These are phyloP conservation scores for Capronia americana DNA, from an alignment of 2,329 filamentous ascomycete genomes.

Conservation along the genomic window DNA sequence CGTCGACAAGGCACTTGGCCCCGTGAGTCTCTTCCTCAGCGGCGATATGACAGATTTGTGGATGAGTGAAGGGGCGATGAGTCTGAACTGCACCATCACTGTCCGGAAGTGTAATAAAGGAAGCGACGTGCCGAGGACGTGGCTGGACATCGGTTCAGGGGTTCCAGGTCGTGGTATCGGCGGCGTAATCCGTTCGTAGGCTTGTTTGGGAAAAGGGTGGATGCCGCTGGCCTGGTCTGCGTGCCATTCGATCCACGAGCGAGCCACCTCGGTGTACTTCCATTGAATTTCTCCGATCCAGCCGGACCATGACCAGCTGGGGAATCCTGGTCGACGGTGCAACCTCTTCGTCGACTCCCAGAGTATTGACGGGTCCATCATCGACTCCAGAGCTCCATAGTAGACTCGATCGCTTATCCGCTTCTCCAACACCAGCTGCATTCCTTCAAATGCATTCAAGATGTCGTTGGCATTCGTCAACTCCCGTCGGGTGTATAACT, in stretches of 20 bases:
- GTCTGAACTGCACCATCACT: constrained; percentile 33
- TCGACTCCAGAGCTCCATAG: constrained; percentile 36
- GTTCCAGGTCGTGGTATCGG: constrained; percentile 31
- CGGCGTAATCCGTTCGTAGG: constrained; percentile 31
- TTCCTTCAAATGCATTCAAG: constrained; percentile 39
- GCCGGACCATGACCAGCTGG: constrained; percentile 40
- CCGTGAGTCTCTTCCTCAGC: constrained; percentile 39
- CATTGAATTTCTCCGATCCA: constrained; percentile 41
- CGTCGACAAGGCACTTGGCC: constrained; percentile 39
- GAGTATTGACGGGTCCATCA: constrained; percentile 39
- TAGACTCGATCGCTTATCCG: constrained; percentile 37
- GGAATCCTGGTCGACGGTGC: constrained; percentile 34
- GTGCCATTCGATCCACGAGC: constrained; percentile 41
- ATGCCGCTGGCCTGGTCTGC: constrained; percentile 25
- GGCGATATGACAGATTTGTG: constrained; percentile 40
- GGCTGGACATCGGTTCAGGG: constrained; percentile 25
- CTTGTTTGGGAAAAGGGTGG: constrained; percentile 36
- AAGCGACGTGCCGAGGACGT: constrained; percentile 29
- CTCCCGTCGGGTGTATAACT: constrained; percentile 40
- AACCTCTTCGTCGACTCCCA: constrained; percentile 40
- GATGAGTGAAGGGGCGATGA: constrained; percentile 35
- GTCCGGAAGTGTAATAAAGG: constrained; percentile 39
- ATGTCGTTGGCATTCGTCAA: constrained; percentile 39
- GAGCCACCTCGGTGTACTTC: constrained; percentile 37
- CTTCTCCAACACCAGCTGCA: constrained; percentile 38